Evolutionary conservation across 306 rosid species (phyloP).

Genomic region (Pachyrhizus erosus): DNA sequence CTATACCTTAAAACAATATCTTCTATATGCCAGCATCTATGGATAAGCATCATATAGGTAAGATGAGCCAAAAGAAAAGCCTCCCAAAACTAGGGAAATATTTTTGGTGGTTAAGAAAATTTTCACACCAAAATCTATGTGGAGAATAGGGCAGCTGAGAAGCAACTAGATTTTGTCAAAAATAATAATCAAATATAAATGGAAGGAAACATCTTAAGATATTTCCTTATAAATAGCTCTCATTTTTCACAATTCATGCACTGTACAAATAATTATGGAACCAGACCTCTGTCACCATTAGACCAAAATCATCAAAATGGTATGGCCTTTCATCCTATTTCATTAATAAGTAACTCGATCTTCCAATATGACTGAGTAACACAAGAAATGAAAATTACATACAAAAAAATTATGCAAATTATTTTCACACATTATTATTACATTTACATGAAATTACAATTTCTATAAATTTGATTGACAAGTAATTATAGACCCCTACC

Average conservation of each 20-base stretch:
- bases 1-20: constrained; percentile 3
- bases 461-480: neutral
- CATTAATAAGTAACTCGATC: constrained; percentile 11
- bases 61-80: constrained; percentile 20
- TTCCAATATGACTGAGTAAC: neutral
- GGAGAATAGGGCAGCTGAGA: constrained; percentile 7
- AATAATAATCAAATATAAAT: constrained; percentile 7
- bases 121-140: constrained; percentile 18
- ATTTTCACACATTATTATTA: neutral
- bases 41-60: neutral
- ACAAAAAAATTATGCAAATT: neutral
- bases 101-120: neutral
- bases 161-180: constrained; percentile 13
- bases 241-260: neutral
- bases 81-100: too few relatives aligned
- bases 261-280: neutral
- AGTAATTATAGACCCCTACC: constrained; percentile 52
- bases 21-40: neutral
- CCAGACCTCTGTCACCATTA: neutral
- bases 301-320: neutral
- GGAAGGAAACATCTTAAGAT: neutral
- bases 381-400: neutral
- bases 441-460: neutral
- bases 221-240: constrained; percentile 22
- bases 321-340: neutral